Evolutionary conservation across 352 stramenopile species (phyloP).

Genomic region (Blastocystis sp.): DNA sequence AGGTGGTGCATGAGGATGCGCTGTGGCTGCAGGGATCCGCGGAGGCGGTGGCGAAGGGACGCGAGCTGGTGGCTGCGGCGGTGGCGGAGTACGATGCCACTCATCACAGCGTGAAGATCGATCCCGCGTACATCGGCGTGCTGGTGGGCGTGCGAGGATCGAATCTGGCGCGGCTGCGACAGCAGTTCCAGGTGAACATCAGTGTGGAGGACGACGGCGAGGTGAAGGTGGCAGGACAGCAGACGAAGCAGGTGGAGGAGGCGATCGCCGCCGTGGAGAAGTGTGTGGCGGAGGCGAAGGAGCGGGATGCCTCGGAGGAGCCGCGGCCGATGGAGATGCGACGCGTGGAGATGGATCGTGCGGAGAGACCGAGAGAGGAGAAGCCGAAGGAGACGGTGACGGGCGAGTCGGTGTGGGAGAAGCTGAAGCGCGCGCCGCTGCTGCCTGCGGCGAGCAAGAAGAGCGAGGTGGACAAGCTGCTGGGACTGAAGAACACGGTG

Average conservation of each 20-base stretch:
- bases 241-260: background rate
- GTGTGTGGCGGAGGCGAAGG: background rate
- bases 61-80: background rate
- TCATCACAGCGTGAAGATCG: background rate
- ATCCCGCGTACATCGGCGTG: background rate
- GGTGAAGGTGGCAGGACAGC: background rate
- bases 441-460: no score
- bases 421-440: background rate
- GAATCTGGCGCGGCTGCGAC: background rate
- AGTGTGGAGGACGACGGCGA: background rate
- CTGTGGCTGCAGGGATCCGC: background rate
- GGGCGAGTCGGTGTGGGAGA: background rate
- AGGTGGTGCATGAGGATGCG: background rate
- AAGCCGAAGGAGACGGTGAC: background rate
- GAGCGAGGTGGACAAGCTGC: no score
- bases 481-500: no score
- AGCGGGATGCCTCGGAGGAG: no score
- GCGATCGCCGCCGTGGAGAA: background rate
- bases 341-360: background rate
- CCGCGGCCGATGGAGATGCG: background rate
- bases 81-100: background rate
- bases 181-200: background rate
- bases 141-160: background rate
- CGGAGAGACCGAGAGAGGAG: background rate
- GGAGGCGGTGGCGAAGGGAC: background rate